Conservation (phyloP, 306 rosid species). For the Arachis stenosperma region DNA sequence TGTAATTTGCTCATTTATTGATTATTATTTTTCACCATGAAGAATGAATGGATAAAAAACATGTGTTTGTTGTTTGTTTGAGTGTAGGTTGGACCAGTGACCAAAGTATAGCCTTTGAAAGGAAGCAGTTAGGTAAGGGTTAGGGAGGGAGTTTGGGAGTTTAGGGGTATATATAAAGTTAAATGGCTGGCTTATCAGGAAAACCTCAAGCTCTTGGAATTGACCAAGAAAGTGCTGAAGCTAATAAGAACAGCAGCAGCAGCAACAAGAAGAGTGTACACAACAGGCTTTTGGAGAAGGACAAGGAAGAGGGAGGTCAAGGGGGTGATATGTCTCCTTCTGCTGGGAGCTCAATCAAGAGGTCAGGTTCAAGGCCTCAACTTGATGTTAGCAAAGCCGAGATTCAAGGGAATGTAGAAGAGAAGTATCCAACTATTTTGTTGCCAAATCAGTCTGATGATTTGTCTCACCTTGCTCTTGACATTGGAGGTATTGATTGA, state of each 20-base stretch:
- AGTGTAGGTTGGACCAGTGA: conserved; percentile 41
- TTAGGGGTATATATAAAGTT: conserved; percentile 34
- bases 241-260: no score
- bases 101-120: conserved; percentile 33
- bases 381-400: conserved; percentile 97
- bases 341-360: conserved; percentile 72
- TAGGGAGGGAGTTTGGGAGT: conserved; percentile 45
- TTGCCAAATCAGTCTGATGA: conserved; percentile 98
- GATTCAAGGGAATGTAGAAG: conserved; percentile 80
- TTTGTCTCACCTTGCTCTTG: conserved; percentile 86
- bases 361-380: conserved; percentile 89
- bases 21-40: neutral
- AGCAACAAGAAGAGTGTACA: conserved; percentile 10
- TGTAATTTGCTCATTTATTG: neutral
- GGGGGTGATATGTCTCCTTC: conserved; percentile 64
- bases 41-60: conserved; percentile 10
- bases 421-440: conserved; percentile 85
- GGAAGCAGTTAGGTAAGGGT: conserved; percentile 54
- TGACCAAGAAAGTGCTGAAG: neutral
- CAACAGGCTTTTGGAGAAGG: conserved; percentile 29
- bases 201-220: conserved; percentile 49
- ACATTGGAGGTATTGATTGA: conserved; percentile 76
- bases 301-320: conserved; percentile 47
- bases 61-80: conserved; percentile 21
- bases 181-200: conserved; percentile 60